Evolutionary conservation across 805 yeast genomes (phyloP).

Genomic region (Torulaspora maleeae): DNA sequence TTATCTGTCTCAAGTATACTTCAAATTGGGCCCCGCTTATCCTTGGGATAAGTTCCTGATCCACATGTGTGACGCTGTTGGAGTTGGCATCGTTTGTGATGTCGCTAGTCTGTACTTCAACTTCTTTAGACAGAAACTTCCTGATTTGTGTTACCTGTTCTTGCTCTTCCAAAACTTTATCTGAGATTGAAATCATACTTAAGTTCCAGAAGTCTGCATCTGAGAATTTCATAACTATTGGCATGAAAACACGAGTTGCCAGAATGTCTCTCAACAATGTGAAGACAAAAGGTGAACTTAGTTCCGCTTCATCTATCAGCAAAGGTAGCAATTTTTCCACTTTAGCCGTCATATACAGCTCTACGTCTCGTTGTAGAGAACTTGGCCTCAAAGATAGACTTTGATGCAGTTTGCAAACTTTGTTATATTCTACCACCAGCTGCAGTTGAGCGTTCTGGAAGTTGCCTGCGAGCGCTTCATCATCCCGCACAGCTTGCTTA

Average conservation of each 20-base stretch:
- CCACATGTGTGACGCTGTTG: not conserved
- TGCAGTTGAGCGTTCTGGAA: conserved; percentile 37
- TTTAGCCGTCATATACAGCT: conserved; percentile 44
- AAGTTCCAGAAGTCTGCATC: conserved; percentile 79
- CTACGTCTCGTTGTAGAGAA: conserved; percentile 42
- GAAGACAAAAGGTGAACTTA: conserved; percentile 44
- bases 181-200: conserved; percentile 52
- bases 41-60: conserved; percentile 13
- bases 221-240: conserved; percentile 47
- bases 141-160: conserved; percentile 69
- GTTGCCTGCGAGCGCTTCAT: conserved; percentile 30
- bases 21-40: conserved; percentile 29
- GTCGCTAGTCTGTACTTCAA: conserved; percentile 26
- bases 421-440: conserved; percentile 40
- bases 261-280: conserved; percentile 60
- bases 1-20: conserved; percentile 23
- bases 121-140: conserved; percentile 63
- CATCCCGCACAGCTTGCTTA: conserved; percentile 31
- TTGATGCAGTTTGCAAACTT: conserved; percentile 48
- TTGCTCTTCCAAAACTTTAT: conserved; percentile 64
- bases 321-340: conserved; percentile 42
- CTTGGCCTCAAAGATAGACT: conserved; percentile 42
- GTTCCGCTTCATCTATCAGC: conserved; percentile 44
- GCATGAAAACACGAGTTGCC: conserved; percentile 51
- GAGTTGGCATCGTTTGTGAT: conserved; percentile 8